These are phyloP conservation scores for Fraxinus ornus DNA, from an alignment of 305 asterid genomes.

Conservation along the genomic window DNA sequence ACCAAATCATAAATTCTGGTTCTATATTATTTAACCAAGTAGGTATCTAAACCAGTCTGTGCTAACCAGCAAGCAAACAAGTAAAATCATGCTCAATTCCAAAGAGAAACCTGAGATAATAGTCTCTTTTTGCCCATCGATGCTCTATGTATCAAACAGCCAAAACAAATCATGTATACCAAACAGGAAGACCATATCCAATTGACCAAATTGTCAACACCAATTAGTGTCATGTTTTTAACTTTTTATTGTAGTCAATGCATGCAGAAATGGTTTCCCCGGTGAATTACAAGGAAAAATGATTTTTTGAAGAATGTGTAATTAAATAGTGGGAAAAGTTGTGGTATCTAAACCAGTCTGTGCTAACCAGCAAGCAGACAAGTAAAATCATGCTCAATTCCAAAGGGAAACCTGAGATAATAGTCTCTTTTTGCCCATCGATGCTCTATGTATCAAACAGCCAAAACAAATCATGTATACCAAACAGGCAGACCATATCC, in stretches of 20 bases:
- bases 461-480: background rate
- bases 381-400: background rate
- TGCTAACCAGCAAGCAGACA: background rate
- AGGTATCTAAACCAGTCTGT: background rate
- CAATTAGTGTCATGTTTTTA: background rate
- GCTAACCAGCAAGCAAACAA: background rate
- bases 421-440: background rate
- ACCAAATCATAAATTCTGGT: background rate
- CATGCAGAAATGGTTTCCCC: background rate
- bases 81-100: background rate
- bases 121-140: background rate
- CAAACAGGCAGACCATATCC: background rate
- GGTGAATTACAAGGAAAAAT: background rate
- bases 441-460: background rate
- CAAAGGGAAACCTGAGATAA: background rate
- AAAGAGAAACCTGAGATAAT: background rate
- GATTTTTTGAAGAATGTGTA: background rate
- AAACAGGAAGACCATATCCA: background rate
- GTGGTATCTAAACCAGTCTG: background rate
- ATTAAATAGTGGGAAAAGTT: background rate
- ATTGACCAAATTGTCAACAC: background rate
- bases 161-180: background rate
- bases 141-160: background rate
- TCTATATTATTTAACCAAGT: background rate
- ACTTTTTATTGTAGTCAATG: background rate